A percentile compares a stretch with the other conserved stretches of the same genome.
Evolutionary conservation across 352 stramenopile species (phyloP).

Genomic region (Albugo candida): DNA sequence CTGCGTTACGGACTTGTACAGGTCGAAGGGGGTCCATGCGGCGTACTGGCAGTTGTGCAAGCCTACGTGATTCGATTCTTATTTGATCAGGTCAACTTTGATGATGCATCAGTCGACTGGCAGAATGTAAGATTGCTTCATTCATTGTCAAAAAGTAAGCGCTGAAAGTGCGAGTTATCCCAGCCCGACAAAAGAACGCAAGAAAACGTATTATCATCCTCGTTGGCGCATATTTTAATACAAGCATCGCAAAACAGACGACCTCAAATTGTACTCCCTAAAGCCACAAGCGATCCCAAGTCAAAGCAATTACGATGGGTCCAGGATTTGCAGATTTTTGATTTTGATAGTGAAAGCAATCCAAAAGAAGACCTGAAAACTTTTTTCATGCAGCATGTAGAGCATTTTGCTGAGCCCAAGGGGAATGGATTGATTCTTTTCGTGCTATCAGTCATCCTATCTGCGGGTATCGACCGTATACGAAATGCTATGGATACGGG

Average conservation of each 20-base stretch:
- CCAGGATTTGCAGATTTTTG: neutral
- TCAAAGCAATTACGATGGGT: no score
- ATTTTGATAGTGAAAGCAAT: constrained; percentile 2
- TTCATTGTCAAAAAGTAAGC: constrained; percentile 1
- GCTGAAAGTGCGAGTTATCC: constrained; percentile 9
- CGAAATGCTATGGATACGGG: constrained; percentile 67
- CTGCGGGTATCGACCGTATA: constrained; percentile 30
- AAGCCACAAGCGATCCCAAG: neutral
- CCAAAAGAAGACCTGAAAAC: constrained; percentile 16
- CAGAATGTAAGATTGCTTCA: constrained; percentile 23
- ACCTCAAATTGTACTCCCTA: neutral
- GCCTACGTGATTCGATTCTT: constrained; percentile 78
- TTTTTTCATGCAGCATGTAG: constrained; percentile 11
- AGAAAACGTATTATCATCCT: constrained; percentile 20
- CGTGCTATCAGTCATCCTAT: constrained; percentile 41
- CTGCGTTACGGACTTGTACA: constrained; percentile 84
- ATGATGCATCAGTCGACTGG: constrained; percentile 16
- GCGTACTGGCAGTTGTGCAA: constrained; percentile 87
- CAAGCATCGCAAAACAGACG: constrained; percentile 16
- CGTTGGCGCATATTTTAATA: constrained; percentile 43
- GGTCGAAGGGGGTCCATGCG: constrained; percentile 85
- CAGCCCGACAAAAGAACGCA: constrained; percentile 24
- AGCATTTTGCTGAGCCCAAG: constrained; percentile 22
- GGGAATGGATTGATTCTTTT: constrained; percentile 57
- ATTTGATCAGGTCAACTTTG: constrained; percentile 10